Percentiles rank a stretch among this genome's conserved stretches.
phyloP scores from a whole-genome alignment of 768 basidiomycete species.

The Pleurotus tuber-regium region DNA sequence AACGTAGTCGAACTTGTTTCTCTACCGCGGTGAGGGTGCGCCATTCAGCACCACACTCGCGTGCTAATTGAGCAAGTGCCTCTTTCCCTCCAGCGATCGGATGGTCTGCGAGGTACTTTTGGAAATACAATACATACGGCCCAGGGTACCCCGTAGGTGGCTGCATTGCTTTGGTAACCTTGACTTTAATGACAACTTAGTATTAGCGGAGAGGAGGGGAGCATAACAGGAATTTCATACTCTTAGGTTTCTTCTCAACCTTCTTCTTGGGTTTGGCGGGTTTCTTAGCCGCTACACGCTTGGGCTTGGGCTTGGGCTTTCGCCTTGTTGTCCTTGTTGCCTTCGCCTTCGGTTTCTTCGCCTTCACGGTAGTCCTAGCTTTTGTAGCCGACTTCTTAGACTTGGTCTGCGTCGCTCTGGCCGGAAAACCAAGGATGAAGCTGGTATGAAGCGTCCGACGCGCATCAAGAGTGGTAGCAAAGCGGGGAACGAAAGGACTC shows the following conservation, averaged over 20 bases:
- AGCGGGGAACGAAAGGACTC: not conserved
- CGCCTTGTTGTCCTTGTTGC: slow-evolving; percentile 10
- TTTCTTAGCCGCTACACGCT: slow-evolving; percentile 11
- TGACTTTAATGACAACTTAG: no score
- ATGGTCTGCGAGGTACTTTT: slow-evolving; percentile 9
- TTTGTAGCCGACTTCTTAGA: slow-evolving; percentile 10
- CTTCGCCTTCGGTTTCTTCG: slow-evolving; percentile 10
- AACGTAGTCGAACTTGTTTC: slow-evolving; percentile 30
- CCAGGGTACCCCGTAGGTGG: slow-evolving; percentile 25
- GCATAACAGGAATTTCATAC: no score
- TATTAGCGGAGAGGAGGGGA: no score
- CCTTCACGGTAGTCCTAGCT: not conserved
- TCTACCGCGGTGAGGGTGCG: slow-evolving; percentile 26
- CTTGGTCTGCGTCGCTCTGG: slow-evolving; percentile 9
- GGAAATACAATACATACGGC: slow-evolving; percentile 26
- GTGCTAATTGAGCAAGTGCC: slow-evolving; percentile 16
- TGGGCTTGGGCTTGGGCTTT: slow-evolving; percentile 10
- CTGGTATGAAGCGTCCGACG: slow-evolving; percentile 3
- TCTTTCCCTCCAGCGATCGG: not conserved
- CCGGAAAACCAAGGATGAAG: not conserved
- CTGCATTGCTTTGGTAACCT: slow-evolving; percentile 10
- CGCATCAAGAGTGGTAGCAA: not conserved
- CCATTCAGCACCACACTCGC: slow-evolving; percentile 27
- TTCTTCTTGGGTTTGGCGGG: not conserved
- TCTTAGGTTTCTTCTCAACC: not conserved